Evolutionary conservation across 495 filamentous ascomycete genomes (phyloP), one percentile per base, ranked within the genome.

Genomic region (Hypoxylon intermedium): DNA sequence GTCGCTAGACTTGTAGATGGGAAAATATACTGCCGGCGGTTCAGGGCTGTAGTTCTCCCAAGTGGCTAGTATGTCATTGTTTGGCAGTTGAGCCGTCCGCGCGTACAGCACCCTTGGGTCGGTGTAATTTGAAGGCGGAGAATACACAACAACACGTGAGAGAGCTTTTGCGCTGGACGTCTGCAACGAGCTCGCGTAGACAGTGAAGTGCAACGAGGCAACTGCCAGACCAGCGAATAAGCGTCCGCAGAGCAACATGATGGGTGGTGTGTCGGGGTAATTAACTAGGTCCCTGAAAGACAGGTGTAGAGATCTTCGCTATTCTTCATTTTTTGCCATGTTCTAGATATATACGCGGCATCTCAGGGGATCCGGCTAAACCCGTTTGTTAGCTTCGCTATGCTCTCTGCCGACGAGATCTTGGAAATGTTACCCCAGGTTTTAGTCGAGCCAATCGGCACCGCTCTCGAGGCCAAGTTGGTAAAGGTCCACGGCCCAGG

Each of bases 1-100:
- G 64, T 90, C 86, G 20, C 69, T 74, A 36, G 84, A 88, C 46
- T 82, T 75, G 65, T 84, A 90, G 63, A 90, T 81, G 37, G 87
- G 87, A 65, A 87, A 88, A 68, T 84, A 85, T 0, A 82, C 81
- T 6, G 71, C 40, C 2, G 82, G 83, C n/a, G 78, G 83, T 58
- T 82, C 77, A 0, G 79, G 81, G 4, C 74, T 79, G 66, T 86
- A 86, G 68, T 85, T 83, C 62, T 83, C 83, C 83, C 85, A 86
- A 9, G 86, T 89, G n/a, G 84, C 82, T n/a, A 87, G 71, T 11
- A 87, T 68, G 15, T 75, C 79, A 26, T 79, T 75, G 24, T 78
- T 75, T 0, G 63, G 51, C 3, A 85, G 75, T 60, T 82, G 75
- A 19, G 77, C 74, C 0, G 75, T 76, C 13, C 84, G 80, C 11